Evolutionary conservation across 495 filamentous ascomycete species (phyloP), one percentile per base, ranked within the genome.

Genomic region (Lepraria neglecta): DNA sequence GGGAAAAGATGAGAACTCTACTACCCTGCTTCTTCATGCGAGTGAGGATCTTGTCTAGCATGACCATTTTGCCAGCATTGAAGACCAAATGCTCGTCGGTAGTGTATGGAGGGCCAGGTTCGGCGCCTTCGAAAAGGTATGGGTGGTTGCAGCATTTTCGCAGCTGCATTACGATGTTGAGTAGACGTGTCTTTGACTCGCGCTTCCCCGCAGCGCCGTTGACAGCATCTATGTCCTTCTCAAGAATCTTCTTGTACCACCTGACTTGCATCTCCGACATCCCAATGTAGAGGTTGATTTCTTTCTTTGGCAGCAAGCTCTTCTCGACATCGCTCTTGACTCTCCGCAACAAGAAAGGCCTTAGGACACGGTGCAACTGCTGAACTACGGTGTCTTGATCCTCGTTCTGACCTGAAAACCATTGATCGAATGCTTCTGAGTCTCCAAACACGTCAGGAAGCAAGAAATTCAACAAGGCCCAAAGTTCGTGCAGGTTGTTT

Each of bases 81-180:
- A 82, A 86, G 31, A 99, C 79, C 38, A 99, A 79, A 74, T 99
- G 95, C 74, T 97, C 94, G 71, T 97, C 95, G 14, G 92, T 97
- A 1, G 95, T 97, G 68, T 97, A 99, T 14, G 95, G 95, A 5
- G 95, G 95, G 31, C 95, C 95, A 21, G 94, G 92, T 67, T 99
- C 95, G 33, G 95, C 95, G 33, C 95, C 95, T 68, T 99, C 95
- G 65, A 99, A 99, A 3, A 99, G 83, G 67, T 99, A 99, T 4
- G 95, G 95, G 67, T 99, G 95, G 67, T 99, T 99, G 75, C 95
- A 97, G 72, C 95, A 99, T 73, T 99, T 99, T 62, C 95, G 87
- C 51, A 99, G 84, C 71, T 99, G 95, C 95, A 99, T 99, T 63
- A 99, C 95, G 70, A 99, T 99, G 76, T 99, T 99, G 63, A 99